Evolutionary conservation across 371 early-diverging fungal species (phyloP).

Genomic region (Rhizopus arrhizus): DNA sequence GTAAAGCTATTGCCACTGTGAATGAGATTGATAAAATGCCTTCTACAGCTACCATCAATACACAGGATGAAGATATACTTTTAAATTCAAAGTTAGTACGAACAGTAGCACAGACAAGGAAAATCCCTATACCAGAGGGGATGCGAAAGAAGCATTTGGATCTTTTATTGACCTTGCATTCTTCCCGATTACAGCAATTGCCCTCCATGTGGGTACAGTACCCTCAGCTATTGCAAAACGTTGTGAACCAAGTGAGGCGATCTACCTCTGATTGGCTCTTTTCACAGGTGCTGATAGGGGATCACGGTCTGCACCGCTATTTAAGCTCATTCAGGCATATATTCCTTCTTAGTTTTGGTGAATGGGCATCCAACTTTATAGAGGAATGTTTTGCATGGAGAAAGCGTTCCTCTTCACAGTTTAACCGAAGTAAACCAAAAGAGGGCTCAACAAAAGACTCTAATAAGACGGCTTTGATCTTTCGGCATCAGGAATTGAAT

Average conservation of each 20-base stretch:
- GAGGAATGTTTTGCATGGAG: constrained; percentile 58
- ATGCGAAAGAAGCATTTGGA: constrained; percentile 48
- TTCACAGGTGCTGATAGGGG: constrained; percentile 66
- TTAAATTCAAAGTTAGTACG: constrained; percentile 2
- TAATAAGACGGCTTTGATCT: constrained; percentile 28
- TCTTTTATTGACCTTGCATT: constrained; percentile 34
- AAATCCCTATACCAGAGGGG: constrained; percentile 39
- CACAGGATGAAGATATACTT: constrained; percentile 9
- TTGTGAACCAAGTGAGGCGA: constrained; percentile 54
- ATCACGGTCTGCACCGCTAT: constrained; percentile 57
- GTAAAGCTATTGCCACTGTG: constrained; percentile 71
- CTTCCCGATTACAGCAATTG: constrained; percentile 12
- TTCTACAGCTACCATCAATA: background rate
- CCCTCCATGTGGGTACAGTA: constrained; percentile 27
- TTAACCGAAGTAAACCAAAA: constrained; percentile 11
- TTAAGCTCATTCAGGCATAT: constrained; percentile 66
- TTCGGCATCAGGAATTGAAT: constrained; percentile 64
- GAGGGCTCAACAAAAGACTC: background rate
- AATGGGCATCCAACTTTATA: constrained; percentile 65
- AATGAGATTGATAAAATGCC: constrained; percentile 25
- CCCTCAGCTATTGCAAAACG: constrained; percentile 34
- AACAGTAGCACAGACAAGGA: constrained; percentile 2
- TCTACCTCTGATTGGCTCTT: constrained; percentile 72
- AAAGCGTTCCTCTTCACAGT: constrained; percentile 12
- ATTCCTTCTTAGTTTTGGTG: constrained; percentile 72